Evolutionary conservation across 2,329 filamentous ascomycete genomes (phyloP), one percentile per base, ranked within the genome.

Genomic region (Penicillium sp.): DNA sequence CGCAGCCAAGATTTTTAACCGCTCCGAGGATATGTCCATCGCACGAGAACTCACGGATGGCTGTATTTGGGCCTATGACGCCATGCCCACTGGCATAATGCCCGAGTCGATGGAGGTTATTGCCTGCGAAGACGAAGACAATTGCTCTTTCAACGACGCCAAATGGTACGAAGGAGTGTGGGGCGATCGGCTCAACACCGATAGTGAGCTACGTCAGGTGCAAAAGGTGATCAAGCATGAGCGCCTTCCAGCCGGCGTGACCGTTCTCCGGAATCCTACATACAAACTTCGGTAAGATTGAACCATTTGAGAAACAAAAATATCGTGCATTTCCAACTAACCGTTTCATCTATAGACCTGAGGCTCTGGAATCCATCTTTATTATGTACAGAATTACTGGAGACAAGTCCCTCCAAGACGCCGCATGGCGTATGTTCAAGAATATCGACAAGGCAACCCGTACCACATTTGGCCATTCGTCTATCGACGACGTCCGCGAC

Each of bases 361-460:
- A 85, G 65, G 82, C 82, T 2, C 83, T 85, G 37, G 83, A 85
- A 63, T 81, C 78, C n/a, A 77, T 85, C 3, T 85, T 85, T 65
- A 73, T 84, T 57, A 70, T 85, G 66, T 84, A 84, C 59, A 78
- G 83, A 17, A 80, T 83, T 37, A 84, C 82, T 1, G 83, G 83
- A 10, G 78, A 84, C 53, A 73, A 72, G 46, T 69, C 64, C 12
- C 69, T 75, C 46, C 71, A 74, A 34, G 75, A 79, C 30, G 69
- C 70, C 1, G 78, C 76, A 3, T 80, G 78, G 78, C 70, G 72
- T 26, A 80, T 80, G 77, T 80, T 79, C 56, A 64, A 74, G 40
- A 73, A 68, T 30, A 75, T 80, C 27, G 74, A 78, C 21, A 74
- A 70, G 26, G 68, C 70, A 43, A 74, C 72, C 2, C 67, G 69